Evolutionary conservation across 2,329 filamentous ascomycete species (phyloP).

Genomic region (Trichoderma koningiopsis): DNA sequence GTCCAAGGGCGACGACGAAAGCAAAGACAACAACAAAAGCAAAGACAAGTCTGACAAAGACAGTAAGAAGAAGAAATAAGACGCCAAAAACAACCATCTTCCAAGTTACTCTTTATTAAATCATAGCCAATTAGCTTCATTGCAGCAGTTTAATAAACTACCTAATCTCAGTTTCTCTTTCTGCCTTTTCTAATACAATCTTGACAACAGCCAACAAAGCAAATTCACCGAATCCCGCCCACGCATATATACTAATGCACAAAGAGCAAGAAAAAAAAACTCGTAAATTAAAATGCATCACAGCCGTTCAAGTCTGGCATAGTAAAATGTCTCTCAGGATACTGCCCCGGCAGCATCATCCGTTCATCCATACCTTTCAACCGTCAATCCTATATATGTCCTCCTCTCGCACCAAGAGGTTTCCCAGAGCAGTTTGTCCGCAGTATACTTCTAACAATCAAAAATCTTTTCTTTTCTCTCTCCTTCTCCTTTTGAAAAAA

Average conservation of each 20-base stretch:
- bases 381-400: constrained; percentile 18
- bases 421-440: constrained; percentile 19
- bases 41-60: constrained; percentile 27
- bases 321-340: background rate
- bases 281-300: background rate
- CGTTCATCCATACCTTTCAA: constrained; percentile 20
- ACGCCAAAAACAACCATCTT: background rate
- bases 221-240: background rate
- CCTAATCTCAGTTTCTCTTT: background rate
- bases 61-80: constrained; percentile 23
- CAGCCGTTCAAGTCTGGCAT: constrained; percentile 15
- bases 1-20: constrained; percentile 25
- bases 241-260: background rate
- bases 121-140: constrained; percentile 3
- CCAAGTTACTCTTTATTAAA: background rate
- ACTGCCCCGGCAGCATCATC: constrained; percentile 9
- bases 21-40: background rate
- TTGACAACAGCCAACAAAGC: background rate
- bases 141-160: background rate
- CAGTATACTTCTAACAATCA: constrained; percentile 27
- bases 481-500: constrained; percentile 9
- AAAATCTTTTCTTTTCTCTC: constrained; percentile 22
- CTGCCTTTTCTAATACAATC: background rate
- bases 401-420: constrained; percentile 18
- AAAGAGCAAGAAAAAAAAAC: background rate